A percentile compares a stretch with the other conserved stretches of the same genome.
These are phyloP conservation scores for Phaseolus lunatus DNA, from an alignment of 306 rosid species.

Conservation along the genomic window DNA sequence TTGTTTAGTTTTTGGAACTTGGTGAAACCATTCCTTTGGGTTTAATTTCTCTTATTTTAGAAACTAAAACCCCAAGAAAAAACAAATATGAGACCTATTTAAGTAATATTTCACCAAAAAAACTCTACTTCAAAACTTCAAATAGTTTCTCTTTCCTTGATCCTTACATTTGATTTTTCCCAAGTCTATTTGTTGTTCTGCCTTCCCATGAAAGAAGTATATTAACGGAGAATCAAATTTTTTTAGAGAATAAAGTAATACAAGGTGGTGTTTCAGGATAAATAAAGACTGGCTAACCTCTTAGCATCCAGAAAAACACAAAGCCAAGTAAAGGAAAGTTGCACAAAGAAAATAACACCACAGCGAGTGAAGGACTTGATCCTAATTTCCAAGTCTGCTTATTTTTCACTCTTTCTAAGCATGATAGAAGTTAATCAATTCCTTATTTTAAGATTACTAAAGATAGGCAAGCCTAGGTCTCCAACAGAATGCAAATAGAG, in stretches of 20 bases:
- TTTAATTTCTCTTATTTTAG: slow-evolving; percentile 12
- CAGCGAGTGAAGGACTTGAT: slow-evolving; percentile 8
- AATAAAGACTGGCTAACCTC: slow-evolving; percentile 2
- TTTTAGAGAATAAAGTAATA: slow-evolving; percentile 8
- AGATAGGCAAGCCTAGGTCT: not conserved
- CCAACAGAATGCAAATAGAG: not conserved
- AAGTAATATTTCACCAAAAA: not conserved
- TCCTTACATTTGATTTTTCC: not conserved
- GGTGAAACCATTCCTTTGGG: not conserved
- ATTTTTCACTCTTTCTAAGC: slow-evolving; percentile 14
- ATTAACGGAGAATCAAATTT: slow-evolving; percentile 4
- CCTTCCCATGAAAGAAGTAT: slow-evolving; percentile 8
- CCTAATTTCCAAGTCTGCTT: not conserved
- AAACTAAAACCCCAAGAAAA: slow-evolving; percentile 17
- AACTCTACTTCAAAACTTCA: not conserved
- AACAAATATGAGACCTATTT: not conserved
- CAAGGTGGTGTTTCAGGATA: slow-evolving; percentile 1
- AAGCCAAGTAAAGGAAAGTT: not conserved
- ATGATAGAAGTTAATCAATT: slow-evolving; percentile 1
- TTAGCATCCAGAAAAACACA: not conserved
- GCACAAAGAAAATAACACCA: slow-evolving; percentile 2
- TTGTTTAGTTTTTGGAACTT: not conserved
- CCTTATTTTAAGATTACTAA: slow-evolving; percentile 15
- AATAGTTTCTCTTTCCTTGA: slow-evolving; percentile 9
- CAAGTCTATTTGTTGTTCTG: not conserved